Evolutionary conservation across 2,329 filamentous ascomycete species (phyloP).

Genomic region (Colletotrichum tofieldiae): DNA sequence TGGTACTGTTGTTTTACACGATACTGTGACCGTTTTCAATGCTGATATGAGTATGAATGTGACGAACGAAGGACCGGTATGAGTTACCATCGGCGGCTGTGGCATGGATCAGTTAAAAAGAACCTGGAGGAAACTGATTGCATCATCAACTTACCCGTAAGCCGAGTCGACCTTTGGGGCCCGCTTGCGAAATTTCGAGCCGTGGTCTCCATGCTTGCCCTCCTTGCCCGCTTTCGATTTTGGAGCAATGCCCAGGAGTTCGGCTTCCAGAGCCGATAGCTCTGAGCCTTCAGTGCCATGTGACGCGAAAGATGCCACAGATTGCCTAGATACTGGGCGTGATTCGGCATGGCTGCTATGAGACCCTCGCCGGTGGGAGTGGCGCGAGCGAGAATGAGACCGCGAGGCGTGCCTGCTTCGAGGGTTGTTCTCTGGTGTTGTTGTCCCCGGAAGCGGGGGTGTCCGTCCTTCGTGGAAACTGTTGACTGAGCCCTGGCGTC

Average conservation of each 20-base stretch:
- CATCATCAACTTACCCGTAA: conserved; percentile 51
- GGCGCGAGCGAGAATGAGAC: conserved; percentile 16
- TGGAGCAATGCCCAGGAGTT: conserved; percentile 54
- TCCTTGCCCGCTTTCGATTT: conserved; percentile 50
- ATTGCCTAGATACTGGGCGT: conserved; percentile 39
- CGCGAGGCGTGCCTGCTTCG: conserved; percentile 16
- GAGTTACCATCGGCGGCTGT: conserved; percentile 55
- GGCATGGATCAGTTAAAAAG: conserved; percentile 8
- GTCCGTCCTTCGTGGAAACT: conserved; percentile 5
- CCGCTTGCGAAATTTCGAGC: conserved; percentile 52
- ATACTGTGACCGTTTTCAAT: background rate
- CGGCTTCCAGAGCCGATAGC: conserved; percentile 57
- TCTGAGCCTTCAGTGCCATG: conserved; percentile 49
- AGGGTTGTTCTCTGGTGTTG: conserved; percentile 20
- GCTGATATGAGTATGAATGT: background rate
- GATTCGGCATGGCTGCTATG: conserved; percentile 35
- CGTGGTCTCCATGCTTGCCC: conserved; percentile 43
- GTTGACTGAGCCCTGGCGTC: conserved; percentile 20
- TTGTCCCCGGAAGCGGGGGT: conserved; percentile 16
- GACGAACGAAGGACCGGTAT: background rate
- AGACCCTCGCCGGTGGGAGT: conserved; percentile 20
- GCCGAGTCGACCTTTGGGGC: conserved; percentile 54
- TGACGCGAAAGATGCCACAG: conserved; percentile 30
- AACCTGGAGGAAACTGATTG: background rate
- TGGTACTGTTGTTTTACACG: background rate